Evolutionary conservation across 306 rosid genomes (phyloP).

Genomic region (Glycyrrhiza uralensis): DNA sequence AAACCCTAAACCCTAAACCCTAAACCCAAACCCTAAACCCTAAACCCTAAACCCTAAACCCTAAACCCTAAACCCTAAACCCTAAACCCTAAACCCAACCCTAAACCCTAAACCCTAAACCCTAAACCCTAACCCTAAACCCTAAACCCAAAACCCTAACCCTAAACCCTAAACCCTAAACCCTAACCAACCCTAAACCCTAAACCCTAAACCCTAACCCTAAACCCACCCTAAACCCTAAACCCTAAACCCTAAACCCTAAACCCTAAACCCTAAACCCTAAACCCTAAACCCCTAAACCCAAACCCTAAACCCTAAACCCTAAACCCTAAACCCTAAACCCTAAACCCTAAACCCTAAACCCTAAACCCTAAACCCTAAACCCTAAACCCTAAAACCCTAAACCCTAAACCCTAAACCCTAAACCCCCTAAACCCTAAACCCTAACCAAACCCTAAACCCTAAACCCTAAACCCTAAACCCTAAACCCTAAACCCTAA

Average conservation of each 20-base stretch:
- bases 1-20: too few species aligned
- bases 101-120: neutral
- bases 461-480: constrained; percentile 14
- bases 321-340: neutral
- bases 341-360: neutral
- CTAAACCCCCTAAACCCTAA: constrained; percentile 3
- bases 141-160: neutral
- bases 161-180: neutral
- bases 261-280: constrained; percentile 1
- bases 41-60: constrained; percentile 15
- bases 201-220: constrained; percentile 5
- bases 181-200: neutral
- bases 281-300: neutral
- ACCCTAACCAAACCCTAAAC: constrained; percentile 21
- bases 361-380: neutral
- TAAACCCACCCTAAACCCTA: neutral
- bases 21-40: neutral
- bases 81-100: constrained; percentile 10
- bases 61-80: neutral
- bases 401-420: constrained; percentile 14
- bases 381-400: constrained; percentile 13
- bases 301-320: neutral
- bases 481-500: constrained; percentile 30
- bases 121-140: neutral
- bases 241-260: constrained; percentile 11